Evolutionary conservation across 2,329 filamentous ascomycete species (phyloP).

Genomic region (Venturia asperata): DNA sequence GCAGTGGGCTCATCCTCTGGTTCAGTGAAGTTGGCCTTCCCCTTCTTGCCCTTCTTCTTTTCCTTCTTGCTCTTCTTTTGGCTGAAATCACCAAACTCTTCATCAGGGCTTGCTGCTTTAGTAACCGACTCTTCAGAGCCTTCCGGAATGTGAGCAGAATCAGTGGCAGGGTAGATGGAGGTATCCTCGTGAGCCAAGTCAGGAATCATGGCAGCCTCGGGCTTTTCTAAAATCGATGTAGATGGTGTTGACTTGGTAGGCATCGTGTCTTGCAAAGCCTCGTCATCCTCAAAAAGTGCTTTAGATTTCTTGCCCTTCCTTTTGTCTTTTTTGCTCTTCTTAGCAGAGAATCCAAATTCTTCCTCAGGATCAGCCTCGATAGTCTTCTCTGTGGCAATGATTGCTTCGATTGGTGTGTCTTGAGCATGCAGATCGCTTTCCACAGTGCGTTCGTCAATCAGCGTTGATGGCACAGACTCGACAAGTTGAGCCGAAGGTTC

Average conservation of each 20-base stretch:
- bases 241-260: not conserved
- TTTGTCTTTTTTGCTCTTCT: conserved; percentile 15
- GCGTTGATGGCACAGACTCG: not conserved
- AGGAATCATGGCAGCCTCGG: not conserved
- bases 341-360: not conserved
- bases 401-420: not conserved
- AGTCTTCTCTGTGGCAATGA: not conserved
- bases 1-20: not conserved
- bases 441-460: not conserved
- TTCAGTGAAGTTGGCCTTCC: not conserved
- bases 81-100: conserved; percentile 5
- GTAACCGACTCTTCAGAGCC: not conserved
- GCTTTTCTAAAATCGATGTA: not conserved
- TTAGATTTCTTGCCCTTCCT: conserved; percentile 16
- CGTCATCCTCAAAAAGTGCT: not conserved
- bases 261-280: not conserved
- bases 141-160: not conserved
- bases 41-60: conserved; percentile 14
- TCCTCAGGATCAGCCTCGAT: conserved; percentile 11
- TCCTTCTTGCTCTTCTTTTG: conserved; percentile 12
- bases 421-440: not conserved
- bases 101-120: conserved; percentile 11
- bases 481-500: not conserved
- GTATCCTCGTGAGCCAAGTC: not conserved
- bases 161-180: not conserved